Percentiles rank a stretch among this genome's conserved stretches.
phyloP scores from a whole-genome alignment of 208 protist genomes.

The Trypanosoma vivax region DNA sequence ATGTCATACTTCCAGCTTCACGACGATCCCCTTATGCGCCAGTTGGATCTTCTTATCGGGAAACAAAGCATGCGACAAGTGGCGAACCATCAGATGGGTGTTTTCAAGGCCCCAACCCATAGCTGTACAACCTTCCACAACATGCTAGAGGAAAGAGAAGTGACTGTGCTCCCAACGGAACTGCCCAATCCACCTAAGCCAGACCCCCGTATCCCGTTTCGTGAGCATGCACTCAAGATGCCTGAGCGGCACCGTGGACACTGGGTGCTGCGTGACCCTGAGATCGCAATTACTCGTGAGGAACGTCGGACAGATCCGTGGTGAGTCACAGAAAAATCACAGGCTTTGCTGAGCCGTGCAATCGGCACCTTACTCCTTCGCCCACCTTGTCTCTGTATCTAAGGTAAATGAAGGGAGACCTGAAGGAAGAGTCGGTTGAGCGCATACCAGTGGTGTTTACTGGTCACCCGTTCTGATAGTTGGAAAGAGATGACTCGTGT shows the following conservation, averaged over 20 bases:
- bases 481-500: no score
- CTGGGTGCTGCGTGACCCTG: slow-evolving; percentile 84
- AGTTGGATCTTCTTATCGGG: slow-evolving; percentile 72
- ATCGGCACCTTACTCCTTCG: no score
- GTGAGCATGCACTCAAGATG: slow-evolving; percentile 45
- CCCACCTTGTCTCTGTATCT: no score
- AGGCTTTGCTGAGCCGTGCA: no score
- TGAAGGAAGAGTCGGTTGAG: no score
- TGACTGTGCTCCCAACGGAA: slow-evolving; percentile 65
- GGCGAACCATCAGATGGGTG: slow-evolving; percentile 2
- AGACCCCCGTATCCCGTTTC: slow-evolving; percentile 29
- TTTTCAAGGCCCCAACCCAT: slow-evolving; percentile 15
- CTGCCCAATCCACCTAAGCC: slow-evolving; percentile 68
- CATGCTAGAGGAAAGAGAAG: slow-evolving; percentile 47
- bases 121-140: no score
- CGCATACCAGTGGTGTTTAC: no score
- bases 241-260: slow-evolving; percentile 62
- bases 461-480: no score
- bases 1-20: slow-evolving; percentile 72
- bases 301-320: slow-evolving; percentile 78
- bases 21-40: slow-evolving; percentile 77
- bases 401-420: no score
- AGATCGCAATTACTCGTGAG: slow-evolving; percentile 75
- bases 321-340: no score
- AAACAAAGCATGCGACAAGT: slow-evolving; percentile 49